A percentile compares a stretch with the other conserved stretches of the same genome.
Conservation (phyloP, 371 early-diverging fungal species). For the Phascolomyces articulosus region DNA sequence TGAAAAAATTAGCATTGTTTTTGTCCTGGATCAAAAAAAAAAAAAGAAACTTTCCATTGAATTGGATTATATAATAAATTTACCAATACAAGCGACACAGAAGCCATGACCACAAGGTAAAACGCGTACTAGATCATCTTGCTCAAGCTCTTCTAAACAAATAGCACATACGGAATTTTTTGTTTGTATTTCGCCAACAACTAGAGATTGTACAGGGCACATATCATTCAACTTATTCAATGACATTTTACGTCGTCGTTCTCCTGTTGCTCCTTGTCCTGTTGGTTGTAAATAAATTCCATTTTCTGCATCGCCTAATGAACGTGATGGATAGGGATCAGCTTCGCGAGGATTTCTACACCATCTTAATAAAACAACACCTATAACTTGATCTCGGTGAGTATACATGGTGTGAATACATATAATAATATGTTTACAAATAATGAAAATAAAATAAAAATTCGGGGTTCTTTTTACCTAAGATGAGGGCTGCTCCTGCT, state of each 20-base stretch:
- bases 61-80: not conserved
- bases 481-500: conserved; percentile 31
- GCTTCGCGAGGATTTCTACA: conserved; percentile 22
- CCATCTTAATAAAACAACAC: conserved; percentile 43
- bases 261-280: conserved; percentile 15
- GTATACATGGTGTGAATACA: too few relatives aligned
- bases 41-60: not conserved
- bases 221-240: conserved; percentile 13
- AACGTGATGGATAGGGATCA: conserved; percentile 17
- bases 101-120: conserved; percentile 48
- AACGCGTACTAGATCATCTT: conserved; percentile 30
- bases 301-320: conserved; percentile 2
- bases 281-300: conserved; percentile 21
- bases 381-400: conserved; percentile 15
- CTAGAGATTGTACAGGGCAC: conserved; percentile 7
- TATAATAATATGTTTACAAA: not conserved
- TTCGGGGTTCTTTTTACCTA: conserved; percentile 27
- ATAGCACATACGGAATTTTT: conserved; percentile 38
- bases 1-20: too few relatives aligned
- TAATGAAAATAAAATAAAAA: not conserved
- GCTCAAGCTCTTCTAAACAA: conserved; percentile 45
- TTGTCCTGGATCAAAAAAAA: too few relatives aligned
- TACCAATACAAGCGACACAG: conserved; percentile 50
- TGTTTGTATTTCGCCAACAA: conserved; percentile 16
- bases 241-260: conserved; percentile 31